Base-by-base conservation (phyloP, 2,329 filamentous ascomycete genomes). In the Chaetomiaceae sp. region DNA sequence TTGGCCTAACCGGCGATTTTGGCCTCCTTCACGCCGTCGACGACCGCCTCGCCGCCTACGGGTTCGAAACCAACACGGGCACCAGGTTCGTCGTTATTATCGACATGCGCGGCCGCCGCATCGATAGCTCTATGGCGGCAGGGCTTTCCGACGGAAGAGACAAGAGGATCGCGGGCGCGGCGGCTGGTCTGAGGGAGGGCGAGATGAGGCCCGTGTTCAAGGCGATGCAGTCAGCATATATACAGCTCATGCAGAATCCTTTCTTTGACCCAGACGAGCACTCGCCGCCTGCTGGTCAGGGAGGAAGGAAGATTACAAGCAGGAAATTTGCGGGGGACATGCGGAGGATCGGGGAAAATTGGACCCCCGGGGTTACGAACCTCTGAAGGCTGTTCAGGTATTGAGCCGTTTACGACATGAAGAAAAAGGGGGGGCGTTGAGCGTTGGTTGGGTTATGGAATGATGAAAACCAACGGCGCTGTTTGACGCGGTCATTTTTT, bases 11-110 rank as follows among this genome's bases (percentile, higher is more conserved):
- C 46, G 90, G 94, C 62, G 92, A 97, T 68, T 86, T 94, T 61
- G 92, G 94, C 27, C 81, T 97, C 11, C 79, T 99, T 46, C 92
- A 97, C 73, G 90, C 91, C 54, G 79, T 97, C 55, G 94, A 97
- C 73, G 92, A 99, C 73, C 82, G 91, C 23, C 79, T 97, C 42
- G 90, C 91, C 32, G 87, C 90, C 61, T 99, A 97, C 74, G 94
- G 94, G 64, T 96, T 89, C 83, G 82, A 97, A 71, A 96, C 94
- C 52, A 97, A 96, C 71, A 97, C 94, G 23, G 90, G 90, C 36
- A 84, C 96, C 58, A 91, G 92, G 67, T 85, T 99, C 65, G 84
- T 97, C 30, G 86, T 90, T 58, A 82, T 96, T 3, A 86, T 97
- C 27, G 92, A 99, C 72, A 90, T 95, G 81, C 84, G 90, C 61